Evolutionary conservation across 1,284 basidiomycete genomes (phyloP).

Genomic region (Rhodotorula glutinis): DNA sequence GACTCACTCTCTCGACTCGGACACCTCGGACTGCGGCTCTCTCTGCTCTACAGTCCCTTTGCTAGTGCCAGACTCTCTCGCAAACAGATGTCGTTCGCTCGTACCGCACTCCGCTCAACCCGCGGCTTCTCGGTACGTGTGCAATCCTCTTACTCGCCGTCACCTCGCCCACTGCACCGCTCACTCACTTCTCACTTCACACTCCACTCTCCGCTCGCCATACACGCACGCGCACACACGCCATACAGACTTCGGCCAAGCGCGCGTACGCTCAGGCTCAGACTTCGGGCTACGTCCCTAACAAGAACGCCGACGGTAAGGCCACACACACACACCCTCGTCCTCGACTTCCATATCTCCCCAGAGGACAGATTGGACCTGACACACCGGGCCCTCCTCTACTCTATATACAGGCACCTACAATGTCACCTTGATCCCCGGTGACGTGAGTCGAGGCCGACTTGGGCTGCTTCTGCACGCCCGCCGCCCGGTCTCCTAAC

Average conservation of each 20-base stretch:
- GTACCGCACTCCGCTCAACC: slow-evolving; percentile 9
- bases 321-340: no score
- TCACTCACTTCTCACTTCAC: background rate
- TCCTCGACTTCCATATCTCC: no score
- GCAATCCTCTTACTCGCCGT: background rate
- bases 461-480: background rate
- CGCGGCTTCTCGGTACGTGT: slow-evolving; percentile 23
- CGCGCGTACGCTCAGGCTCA: slow-evolving; percentile 53
- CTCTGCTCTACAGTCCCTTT: no score
- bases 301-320: slow-evolving; percentile 66
- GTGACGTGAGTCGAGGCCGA: slow-evolving; percentile 65
- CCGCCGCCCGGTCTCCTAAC: no score
- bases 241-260: slow-evolving; percentile 11
- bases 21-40: background rate
- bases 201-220: background rate
- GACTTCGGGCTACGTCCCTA: slow-evolving; percentile 40
- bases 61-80: no score
- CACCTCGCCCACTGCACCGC: background rate
- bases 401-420: slow-evolving; percentile 59
- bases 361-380: no score
- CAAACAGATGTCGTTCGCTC: slow-evolving; percentile 25
- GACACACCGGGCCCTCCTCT: background rate
- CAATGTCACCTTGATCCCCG: slow-evolving; percentile 85
- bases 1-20: no score
- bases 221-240: background rate